Evolutionary conservation across 2,329 filamentous ascomycete genomes (phyloP).

Genomic region (Tolypocladium sp.): DNA sequence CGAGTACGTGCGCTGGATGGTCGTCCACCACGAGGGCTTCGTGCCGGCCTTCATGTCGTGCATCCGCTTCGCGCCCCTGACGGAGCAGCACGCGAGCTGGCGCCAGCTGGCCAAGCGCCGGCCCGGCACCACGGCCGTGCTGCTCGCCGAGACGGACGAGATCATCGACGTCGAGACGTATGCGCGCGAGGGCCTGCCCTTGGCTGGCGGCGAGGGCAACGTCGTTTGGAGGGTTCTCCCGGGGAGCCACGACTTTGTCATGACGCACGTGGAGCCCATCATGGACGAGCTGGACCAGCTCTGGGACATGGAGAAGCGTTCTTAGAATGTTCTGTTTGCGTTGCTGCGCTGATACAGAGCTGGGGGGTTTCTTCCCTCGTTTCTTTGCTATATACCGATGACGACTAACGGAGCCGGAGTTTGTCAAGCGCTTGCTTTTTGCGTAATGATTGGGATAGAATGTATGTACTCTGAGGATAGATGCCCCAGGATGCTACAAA

Average conservation of each 20-base stretch:
- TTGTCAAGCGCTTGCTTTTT: not conserved
- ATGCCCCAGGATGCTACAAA: not conserved
- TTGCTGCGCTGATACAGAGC: not conserved
- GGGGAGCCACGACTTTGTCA: conserved; percentile 53
- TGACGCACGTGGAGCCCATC: conserved; percentile 39
- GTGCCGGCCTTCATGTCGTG: conserved; percentile 51
- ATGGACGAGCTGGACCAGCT: conserved; percentile 37
- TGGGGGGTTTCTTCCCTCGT: not conserved
- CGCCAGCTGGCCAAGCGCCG: conserved; percentile 30
- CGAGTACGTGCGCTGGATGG: conserved; percentile 48
- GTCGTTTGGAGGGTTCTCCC: conserved; percentile 42
- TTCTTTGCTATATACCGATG: not conserved
- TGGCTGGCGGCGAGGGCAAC: conserved; percentile 39
- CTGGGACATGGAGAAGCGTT: conserved; percentile 25
- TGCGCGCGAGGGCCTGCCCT: conserved; percentile 35
- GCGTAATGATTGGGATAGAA: not conserved
- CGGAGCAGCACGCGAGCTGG: conserved; percentile 43
- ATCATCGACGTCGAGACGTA: conserved; percentile 44
- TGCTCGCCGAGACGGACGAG: conserved; percentile 42
- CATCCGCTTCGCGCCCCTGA: conserved; percentile 44
- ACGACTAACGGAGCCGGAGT: not conserved
- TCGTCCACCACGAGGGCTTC: conserved; percentile 46
- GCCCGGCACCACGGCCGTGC: conserved; percentile 36
- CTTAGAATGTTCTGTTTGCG: not conserved
- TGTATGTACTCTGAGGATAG: not conserved